These are phyloP conservation scores for Asterochloris erici DNA, from an alignment of 139 green algal species.

Conservation along the genomic window DNA sequence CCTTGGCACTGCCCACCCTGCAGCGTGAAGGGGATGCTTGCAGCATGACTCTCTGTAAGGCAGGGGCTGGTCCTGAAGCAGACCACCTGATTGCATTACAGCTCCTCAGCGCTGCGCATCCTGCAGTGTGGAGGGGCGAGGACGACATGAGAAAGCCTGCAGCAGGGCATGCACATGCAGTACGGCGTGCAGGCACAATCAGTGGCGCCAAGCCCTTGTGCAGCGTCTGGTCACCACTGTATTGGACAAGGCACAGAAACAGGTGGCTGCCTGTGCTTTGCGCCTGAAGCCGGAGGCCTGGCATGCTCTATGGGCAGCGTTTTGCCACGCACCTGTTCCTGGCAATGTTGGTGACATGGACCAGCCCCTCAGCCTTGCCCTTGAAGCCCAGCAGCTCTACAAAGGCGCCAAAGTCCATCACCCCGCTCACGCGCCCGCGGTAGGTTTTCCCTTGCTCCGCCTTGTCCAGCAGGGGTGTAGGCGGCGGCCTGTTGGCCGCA, in stretches of 20 bases:
- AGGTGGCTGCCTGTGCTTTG: too few species aligned
- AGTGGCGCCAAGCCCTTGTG: too few species aligned
- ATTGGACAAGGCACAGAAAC: too few species aligned
- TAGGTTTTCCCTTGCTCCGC: slow-evolving; percentile 66
- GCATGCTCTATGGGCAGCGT: too few species aligned
- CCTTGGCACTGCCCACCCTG: slow-evolving; percentile 62
- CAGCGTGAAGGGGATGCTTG: not conserved
- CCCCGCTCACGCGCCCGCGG: slow-evolving; percentile 58
- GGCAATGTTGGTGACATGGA: slow-evolving; percentile 89
- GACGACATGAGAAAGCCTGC: too few species aligned
- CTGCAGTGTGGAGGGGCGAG: too few species aligned
- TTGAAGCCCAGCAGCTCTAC: slow-evolving; percentile 83
- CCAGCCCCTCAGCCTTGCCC: slow-evolving; percentile 80
- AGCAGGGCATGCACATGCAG: too few species aligned
- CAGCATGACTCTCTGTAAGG: not conserved
- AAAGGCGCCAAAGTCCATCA: slow-evolving; percentile 97
- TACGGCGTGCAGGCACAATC: too few species aligned
- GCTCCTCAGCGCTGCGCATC: too few species aligned
- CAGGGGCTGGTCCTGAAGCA: not conserved
- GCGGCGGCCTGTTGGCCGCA: slow-evolving; percentile 18
- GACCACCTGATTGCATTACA: too few species aligned
- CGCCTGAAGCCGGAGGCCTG: too few species aligned
- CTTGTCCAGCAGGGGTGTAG: slow-evolving; percentile 37
- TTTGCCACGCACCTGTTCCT: slow-evolving; percentile 36
- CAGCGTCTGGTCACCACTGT: too few species aligned